A percentile compares a stretch with the other conserved stretches of the same genome.
Evolutionary conservation across 306 rosid genomes (phyloP).

Genomic region (Oemleria cerasiformis): DNA sequence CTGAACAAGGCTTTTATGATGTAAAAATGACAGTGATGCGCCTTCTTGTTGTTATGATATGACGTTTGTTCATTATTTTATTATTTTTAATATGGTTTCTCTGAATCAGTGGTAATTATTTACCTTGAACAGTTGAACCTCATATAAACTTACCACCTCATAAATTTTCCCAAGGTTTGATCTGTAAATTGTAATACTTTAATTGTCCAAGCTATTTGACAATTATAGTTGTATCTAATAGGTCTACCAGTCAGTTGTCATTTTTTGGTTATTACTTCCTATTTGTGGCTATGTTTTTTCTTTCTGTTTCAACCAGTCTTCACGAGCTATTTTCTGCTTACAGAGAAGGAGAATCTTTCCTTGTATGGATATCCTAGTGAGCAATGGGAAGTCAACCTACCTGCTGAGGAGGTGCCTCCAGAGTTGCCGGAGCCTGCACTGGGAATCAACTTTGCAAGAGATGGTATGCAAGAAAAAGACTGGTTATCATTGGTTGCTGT

Average conservation of each 20-base stretch:
- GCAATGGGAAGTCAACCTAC: constrained; percentile 96
- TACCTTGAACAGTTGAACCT: neutral
- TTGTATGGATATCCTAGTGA: constrained; percentile 82
- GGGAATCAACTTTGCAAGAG: constrained; percentile 94
- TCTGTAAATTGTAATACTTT: neutral
- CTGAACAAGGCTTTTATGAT: neutral
- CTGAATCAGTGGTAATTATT: neutral
- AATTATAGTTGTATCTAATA: neutral
- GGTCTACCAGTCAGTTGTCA: neutral
- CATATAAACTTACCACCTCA: neutral
- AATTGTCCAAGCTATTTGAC: neutral
- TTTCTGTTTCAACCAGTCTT: constrained; percentile 17
- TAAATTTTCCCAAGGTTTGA: neutral
- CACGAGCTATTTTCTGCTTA: constrained; percentile 27
- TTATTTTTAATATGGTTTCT: neutral
- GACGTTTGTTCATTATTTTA: neutral
- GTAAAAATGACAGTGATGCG: neutral
- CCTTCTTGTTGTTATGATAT: neutral
- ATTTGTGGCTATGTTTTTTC: constrained; percentile 5
- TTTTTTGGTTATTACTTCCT: constrained; percentile 12
- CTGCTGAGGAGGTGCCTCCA: constrained; percentile 97
- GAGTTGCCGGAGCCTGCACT: constrained; percentile 95
- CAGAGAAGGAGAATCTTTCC: constrained; percentile 95
- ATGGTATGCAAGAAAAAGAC: constrained; percentile 89
- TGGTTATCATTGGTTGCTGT: constrained; percentile 92